These are phyloP conservation scores for Lanzia echinophila DNA, from an alignment of 2,329 filamentous ascomycete genomes.

Conservation along the genomic window DNA sequence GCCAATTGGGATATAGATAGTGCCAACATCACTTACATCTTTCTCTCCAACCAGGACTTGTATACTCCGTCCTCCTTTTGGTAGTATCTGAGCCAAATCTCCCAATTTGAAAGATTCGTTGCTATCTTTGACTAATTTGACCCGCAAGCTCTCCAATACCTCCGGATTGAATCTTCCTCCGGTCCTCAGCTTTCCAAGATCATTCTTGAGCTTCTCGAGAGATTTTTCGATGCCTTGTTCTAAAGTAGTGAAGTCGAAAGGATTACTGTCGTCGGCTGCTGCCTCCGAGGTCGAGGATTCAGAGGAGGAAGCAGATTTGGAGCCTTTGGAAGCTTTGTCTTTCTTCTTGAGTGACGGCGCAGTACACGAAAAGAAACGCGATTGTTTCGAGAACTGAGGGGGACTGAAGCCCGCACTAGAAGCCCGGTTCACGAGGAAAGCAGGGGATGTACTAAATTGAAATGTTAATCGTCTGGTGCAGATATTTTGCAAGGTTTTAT, in stretches of 20 bases:
- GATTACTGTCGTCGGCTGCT: conserved; percentile 36
- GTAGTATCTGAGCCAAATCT: conserved; percentile 61
- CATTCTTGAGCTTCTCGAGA: conserved; percentile 50
- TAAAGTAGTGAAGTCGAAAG: conserved; percentile 53
- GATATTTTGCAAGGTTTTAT: no score
- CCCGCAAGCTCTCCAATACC: conserved; percentile 52
- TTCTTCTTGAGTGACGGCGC: conserved; percentile 20
- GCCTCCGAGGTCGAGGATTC: conserved; percentile 8
- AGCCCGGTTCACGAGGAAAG: no score
- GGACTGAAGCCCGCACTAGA: no score
- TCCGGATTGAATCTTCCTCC: conserved; percentile 58
- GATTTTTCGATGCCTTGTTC: conserved; percentile 48
- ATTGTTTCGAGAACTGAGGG: neutral
- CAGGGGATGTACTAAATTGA: no score
- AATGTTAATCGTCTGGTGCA: no score
- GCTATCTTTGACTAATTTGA: conserved; percentile 47
- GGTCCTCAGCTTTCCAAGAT: conserved; percentile 54
- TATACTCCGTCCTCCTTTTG: conserved; percentile 53
- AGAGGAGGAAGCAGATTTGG: conserved; percentile 2
- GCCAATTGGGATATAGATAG: no score
- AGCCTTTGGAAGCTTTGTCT: conserved; percentile 14
- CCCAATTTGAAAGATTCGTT: conserved; percentile 48
- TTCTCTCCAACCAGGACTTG: conserved; percentile 59
- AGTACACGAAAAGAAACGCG: conserved; percentile 12
- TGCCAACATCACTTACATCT: conserved; percentile 40